Conservation (phyloP, 495 filamentous ascomycete genomes). For the Penicillium antarcticum region DNA sequence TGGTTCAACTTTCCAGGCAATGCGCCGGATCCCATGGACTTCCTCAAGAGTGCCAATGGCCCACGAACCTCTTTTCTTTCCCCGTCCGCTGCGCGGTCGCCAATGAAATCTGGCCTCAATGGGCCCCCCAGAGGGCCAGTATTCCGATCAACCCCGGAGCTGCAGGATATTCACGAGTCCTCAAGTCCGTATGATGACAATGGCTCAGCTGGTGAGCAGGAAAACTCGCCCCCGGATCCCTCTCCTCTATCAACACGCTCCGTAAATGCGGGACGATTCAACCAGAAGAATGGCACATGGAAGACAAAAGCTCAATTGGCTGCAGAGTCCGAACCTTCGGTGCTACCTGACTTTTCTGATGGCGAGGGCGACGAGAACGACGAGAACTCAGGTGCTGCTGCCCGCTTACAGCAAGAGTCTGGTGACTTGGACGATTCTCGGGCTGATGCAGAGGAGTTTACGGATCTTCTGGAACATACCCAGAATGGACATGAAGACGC, state of each 20-base stretch:
- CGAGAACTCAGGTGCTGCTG: constrained; percentile 32
- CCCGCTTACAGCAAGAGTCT: constrained; percentile 25
- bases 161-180: constrained; percentile 27
- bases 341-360: constrained; percentile 32
- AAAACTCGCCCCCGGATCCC: constrained; percentile 24
- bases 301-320: constrained; percentile 37
- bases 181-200: constrained; percentile 41
- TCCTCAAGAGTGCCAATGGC: constrained; percentile 29
- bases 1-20: constrained; percentile 24
- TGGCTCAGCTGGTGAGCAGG: constrained; percentile 14
- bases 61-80: constrained; percentile 30
- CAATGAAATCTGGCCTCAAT: constrained; percentile 40
- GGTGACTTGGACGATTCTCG: constrained; percentile 19
- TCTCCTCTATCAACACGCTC: constrained; percentile 37
- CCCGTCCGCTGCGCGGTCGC: constrained; percentile 39
- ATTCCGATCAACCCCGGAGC: constrained; percentile 39
- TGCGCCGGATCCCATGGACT: constrained; percentile 43
- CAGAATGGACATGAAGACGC: constrained; percentile 56
- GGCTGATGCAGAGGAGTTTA: constrained; percentile 15
- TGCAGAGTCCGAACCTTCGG: constrained; percentile 15
- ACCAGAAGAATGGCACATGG: constrained; percentile 39
- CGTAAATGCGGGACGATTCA: constrained; percentile 31
- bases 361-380: constrained; percentile 38
- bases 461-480: constrained; percentile 52
- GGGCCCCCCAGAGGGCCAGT: constrained; percentile 42